A percentile compares a stretch with the other conserved stretches of the same genome.
Evolutionary conservation across 2,329 filamentous ascomycete genomes (phyloP).

Genomic region (Fusarium sp.): DNA sequence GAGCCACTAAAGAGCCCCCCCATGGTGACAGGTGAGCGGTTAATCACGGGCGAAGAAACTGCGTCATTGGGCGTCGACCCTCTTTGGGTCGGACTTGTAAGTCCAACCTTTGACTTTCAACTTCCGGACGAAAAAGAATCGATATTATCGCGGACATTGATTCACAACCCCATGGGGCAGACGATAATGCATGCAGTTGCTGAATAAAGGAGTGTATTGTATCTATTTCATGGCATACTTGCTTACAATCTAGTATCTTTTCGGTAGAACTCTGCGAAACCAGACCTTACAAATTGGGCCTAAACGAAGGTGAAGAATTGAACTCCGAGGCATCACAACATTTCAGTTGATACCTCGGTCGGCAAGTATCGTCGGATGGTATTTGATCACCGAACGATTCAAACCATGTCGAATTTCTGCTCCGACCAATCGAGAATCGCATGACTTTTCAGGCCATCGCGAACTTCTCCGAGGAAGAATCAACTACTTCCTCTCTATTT

Average conservation of each 20-base stretch:
- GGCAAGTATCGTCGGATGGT: constrained; percentile 13
- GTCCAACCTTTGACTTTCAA: constrained; percentile 23
- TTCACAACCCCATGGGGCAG: neutral
- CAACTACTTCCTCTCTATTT: neutral
- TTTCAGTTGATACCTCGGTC: constrained; percentile 20
- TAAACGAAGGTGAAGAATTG: neutral
- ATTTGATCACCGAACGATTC: constrained; percentile 22
- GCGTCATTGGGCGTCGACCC: constrained; percentile 38
- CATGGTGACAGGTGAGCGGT: constrained; percentile 29
- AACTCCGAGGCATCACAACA: constrained; percentile 17
- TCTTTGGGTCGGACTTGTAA: constrained; percentile 33
- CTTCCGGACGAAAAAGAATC: constrained; percentile 20
- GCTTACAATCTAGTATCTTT: neutral
- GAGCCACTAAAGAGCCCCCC: constrained; percentile 29
- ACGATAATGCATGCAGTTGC: neutral
- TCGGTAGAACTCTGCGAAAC: too few species aligned
- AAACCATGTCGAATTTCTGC: neutral
- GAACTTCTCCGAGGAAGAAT: constrained; percentile 1
- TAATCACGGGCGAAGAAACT: constrained; percentile 43
- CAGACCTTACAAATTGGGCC: neutral
- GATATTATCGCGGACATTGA: constrained; percentile 35
- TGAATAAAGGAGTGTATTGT: constrained; percentile 11
- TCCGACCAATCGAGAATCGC: constrained; percentile 1
- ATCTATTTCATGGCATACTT: constrained; percentile 1
- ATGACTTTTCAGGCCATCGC: constrained; percentile 26